Evolutionary conservation across 495 filamentous ascomycete species (phyloP).

Genomic region (Penicillium macrosclerotiorum): DNA sequence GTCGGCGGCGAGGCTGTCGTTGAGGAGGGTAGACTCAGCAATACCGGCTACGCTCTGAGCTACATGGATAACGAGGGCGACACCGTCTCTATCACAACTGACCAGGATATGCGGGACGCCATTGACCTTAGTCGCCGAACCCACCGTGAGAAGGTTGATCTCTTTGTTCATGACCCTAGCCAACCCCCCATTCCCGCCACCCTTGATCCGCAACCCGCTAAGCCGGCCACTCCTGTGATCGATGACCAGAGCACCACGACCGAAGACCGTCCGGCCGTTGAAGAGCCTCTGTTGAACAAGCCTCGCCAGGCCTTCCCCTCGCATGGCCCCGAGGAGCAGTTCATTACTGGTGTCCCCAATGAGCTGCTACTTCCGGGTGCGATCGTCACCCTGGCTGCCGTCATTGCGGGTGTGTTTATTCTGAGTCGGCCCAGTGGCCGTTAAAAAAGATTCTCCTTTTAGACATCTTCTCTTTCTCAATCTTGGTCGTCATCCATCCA

Average conservation of each 20-base stretch:
- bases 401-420: conserved; percentile 92
- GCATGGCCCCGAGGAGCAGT: conserved; percentile 62
- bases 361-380: conserved; percentile 91
- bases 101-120: conserved; percentile 88
- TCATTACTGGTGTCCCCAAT: conserved; percentile 91
- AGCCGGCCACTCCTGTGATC: conserved; percentile 54
- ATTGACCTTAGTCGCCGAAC: conserved; percentile 76
- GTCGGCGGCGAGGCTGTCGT: conserved; percentile 76
- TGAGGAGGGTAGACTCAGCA: conserved; percentile 73
- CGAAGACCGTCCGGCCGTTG: conserved; percentile 48
- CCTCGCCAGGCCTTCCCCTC: conserved; percentile 31
- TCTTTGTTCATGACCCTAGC: conserved; percentile 93
- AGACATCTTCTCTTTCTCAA: conserved; percentile 11
- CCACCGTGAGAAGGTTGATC: conserved; percentile 86
- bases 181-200: conserved; percentile 72
- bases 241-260: conserved; percentile 57
- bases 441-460: conserved; percentile 35
- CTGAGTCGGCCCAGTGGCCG: conserved; percentile 72
- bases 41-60: conserved; percentile 87
- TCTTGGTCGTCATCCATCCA: conserved; percentile 15
- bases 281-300: conserved; percentile 55
- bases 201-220: conserved; percentile 63
- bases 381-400: conserved; percentile 89
- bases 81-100: conserved; percentile 95
- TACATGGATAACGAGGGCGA: conserved; percentile 98